A percentile compares a stretch with the other conserved stretches of the same genome.
These are phyloP conservation scores for Coemansia sp. DNA, from an alignment of 192 early-diverging fungal genomes.

Conservation along the genomic window DNA sequence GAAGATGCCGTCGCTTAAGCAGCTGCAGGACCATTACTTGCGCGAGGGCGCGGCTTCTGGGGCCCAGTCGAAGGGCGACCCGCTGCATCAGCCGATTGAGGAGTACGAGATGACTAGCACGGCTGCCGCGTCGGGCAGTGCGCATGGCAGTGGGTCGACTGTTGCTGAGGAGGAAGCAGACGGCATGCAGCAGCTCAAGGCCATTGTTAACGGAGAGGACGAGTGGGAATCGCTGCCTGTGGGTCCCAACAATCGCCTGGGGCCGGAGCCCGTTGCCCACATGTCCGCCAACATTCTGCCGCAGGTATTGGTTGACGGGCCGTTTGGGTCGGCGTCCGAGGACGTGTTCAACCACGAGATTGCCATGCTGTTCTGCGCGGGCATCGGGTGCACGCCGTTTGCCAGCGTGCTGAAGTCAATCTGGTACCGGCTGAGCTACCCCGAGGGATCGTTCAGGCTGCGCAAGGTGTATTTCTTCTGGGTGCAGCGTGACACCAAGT, in stretches of 20 bases:
- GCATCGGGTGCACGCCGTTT: conserved; percentile 86
- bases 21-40: conserved; percentile 55
- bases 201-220: conserved; percentile 36
- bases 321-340: conserved; percentile 78
- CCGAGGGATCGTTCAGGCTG: conserved; percentile 56
- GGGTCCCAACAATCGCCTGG: conserved; percentile 11
- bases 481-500: conserved; percentile 80
- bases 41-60: conserved; percentile 18
- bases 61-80: not conserved
- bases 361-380: conserved; percentile 76
- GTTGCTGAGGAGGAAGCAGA: conserved; percentile 13
- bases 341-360: conserved; percentile 84
- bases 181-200: conserved; percentile 34
- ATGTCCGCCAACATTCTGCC: conserved; percentile 59
- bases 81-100: conserved; percentile 11
- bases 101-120: conserved; percentile 33
- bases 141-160: conserved; percentile 26
- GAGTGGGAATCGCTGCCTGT: conserved; percentile 37
- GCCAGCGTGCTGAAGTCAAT: conserved; percentile 81
- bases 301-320: conserved; percentile 74
- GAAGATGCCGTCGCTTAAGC: conserved; percentile 51
- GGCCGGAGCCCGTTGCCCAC: conserved; percentile 26
- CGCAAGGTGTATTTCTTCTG: conserved; percentile 89
- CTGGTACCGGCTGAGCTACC: conserved; percentile 71
- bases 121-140: not conserved